Evolutionary conservation across 305 asterid genomes (phyloP), one percentile per base, ranked within the genome.

Genomic region (Solanum aculeatissimum): DNA sequence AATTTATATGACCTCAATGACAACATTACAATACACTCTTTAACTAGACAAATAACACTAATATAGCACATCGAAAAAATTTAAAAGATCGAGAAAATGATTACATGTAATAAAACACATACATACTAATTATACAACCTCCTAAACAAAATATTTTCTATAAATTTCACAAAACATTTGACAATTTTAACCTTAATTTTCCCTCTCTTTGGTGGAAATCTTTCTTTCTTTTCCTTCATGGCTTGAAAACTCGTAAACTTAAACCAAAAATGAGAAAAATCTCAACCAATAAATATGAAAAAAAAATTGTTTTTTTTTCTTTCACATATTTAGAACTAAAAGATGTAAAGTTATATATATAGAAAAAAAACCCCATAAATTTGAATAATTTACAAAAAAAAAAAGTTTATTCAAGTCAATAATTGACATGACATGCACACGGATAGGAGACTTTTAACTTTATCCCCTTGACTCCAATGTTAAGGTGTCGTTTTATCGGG

Each of bases 171-270:
- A 25, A 77, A 7, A 25, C 32, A 83, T 13, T 23, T 25, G n/a
- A 66, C 42, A 13, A 87, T 75, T 53, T 45, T 25, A 16, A 23
- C 85, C 25, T 81, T 87, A 77, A 87, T 42, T 72, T 87, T 66
- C 12, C 87, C 89, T 57, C 89, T 74, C 40, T 25, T 84, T 11
- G 87, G 86, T 4, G 86, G 89, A 77, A 75, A 57, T 53, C 23
- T 32, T 10, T 42, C 81, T 81, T 87, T 35, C 66, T 72, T 21
- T 12, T n/a, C 68, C 81, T 72, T 77, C 82, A 77, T 75, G 16
- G 25, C 7, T 74, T 47, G 23, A 75, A 15, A 23, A 21, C 3
- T 66, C 40, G 15, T 7, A 47, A 72, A 43, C 10, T 72, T 11
- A 43, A 70, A 68, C 0, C 3, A 69, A 69, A 68, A 32, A 19